These are phyloP conservation scores for Rubia peregrina DNA, from an alignment of 305 asterid species.

Conservation along the genomic window DNA sequence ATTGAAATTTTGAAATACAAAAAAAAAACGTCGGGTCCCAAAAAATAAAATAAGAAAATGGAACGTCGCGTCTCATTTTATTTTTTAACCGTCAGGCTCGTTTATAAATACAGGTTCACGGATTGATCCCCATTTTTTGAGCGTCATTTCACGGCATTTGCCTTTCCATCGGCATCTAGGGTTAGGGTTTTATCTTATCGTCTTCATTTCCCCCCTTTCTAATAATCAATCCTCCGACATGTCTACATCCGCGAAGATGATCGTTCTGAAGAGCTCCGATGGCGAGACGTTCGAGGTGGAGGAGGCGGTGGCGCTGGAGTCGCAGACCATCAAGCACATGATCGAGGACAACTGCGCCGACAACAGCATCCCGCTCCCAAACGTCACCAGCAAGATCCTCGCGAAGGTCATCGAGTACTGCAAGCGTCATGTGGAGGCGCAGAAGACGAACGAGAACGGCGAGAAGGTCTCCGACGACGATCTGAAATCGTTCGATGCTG, in stretches of 20 bases:
- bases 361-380: constrained; percentile 40
- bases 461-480: constrained; percentile 26
- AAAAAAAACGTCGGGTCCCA: too few species aligned
- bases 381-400: constrained; percentile 48
- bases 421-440: constrained; percentile 45
- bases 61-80: background rate
- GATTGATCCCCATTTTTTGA: background rate
- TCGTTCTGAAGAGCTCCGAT: background rate
- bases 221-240: too few species aligned
- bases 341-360: constrained; percentile 51
- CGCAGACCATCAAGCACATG: constrained; percentile 54
- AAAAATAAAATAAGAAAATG: too few species aligned
- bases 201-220: too few species aligned
- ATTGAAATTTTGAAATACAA: too few species aligned
- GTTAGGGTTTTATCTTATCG: constrained; percentile 13
- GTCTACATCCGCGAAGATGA: too few species aligned
- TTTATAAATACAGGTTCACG: background rate
- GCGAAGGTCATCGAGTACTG: constrained; percentile 62
- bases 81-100: background rate
- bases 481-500: constrained; percentile 39
- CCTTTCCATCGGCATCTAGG: background rate
- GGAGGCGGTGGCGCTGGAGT: constrained; percentile 30
- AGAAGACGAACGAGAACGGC: constrained; percentile 16
- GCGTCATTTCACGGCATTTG: background rate
- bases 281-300: background rate